These are phyloP conservation scores for Fusarium algeriense DNA, from an alignment of 2,329 filamentous ascomycete species.

Conservation along the genomic window DNA sequence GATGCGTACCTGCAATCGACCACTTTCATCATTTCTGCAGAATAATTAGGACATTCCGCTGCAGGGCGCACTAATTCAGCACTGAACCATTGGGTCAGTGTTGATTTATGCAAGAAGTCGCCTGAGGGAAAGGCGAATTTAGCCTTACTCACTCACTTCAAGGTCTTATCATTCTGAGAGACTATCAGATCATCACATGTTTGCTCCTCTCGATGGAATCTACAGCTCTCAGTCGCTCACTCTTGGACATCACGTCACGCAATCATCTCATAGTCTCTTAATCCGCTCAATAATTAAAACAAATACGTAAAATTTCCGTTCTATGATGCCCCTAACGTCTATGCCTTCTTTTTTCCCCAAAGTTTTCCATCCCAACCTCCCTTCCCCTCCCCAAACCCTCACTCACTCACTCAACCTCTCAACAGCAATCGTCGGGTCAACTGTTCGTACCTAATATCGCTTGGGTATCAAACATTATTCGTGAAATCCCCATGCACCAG, in stretches of 20 bases:
- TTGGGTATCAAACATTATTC: slow-evolving; percentile 45
- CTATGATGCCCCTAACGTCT: slow-evolving; percentile 39
- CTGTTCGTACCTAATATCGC: slow-evolving; percentile 28
- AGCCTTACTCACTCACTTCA: neutral
- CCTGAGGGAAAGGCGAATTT: neutral
- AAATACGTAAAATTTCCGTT: slow-evolving; percentile 38
- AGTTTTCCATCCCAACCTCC: slow-evolving; percentile 4
- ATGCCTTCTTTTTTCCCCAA: slow-evolving; percentile 33
- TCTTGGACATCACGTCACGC: neutral
- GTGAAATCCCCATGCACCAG: slow-evolving; percentile 41
- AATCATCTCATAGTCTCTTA: neutral
- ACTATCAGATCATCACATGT: neutral
- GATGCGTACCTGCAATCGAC: slow-evolving; percentile 35
- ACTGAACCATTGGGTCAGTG: accelerated
- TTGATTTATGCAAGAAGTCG: neutral
- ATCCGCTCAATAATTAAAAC: slow-evolving; percentile 30
- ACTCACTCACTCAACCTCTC: neutral
- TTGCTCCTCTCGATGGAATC: neutral
- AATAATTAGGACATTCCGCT: neutral
- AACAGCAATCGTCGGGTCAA: slow-evolving; percentile 11
- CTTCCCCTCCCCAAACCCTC: neutral
- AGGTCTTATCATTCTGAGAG: neutral
- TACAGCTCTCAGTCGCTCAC: neutral
- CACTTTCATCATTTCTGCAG: slow-evolving; percentile 30
- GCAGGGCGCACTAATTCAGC: neutral